A percentile compares a stretch with the other conserved stretches of the same genome.
phyloP scores from a whole-genome alignment of 2,329 filamentous ascomycete species.

The Pyrenophora seminiperda region DNA sequence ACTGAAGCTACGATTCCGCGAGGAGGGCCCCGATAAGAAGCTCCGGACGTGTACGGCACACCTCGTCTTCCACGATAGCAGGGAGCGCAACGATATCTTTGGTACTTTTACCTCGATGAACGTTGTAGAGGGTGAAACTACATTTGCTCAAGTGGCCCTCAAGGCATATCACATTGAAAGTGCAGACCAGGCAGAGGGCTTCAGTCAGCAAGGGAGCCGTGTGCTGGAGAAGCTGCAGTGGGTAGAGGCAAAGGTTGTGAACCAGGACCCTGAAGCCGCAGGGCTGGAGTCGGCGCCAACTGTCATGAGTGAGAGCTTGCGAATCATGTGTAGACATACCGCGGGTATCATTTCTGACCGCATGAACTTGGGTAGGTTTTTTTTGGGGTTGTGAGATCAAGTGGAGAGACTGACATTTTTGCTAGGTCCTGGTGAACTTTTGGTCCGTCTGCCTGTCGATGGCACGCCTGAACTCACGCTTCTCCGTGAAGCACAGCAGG shows the following conservation, averaged over 20 bases:
- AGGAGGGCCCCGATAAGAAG: conserved; percentile 56
- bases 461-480: conserved; percentile 45
- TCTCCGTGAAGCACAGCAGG: conserved; percentile 71
- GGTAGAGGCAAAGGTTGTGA: conserved; percentile 73
- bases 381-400: not conserved
- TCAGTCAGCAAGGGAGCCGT: conserved; percentile 47
- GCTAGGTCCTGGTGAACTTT: conserved; percentile 52
- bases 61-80: conserved; percentile 75
- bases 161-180: conserved; percentile 68
- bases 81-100: conserved; percentile 73
- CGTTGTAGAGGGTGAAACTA: conserved; percentile 69
- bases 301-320: conserved; percentile 75
- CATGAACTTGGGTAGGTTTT: conserved; percentile 68
- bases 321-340: conserved; percentile 75
- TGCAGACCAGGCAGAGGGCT: conserved; percentile 56
- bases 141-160: conserved; percentile 72
- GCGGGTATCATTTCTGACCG: conserved; percentile 81
- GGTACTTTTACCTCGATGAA: conserved; percentile 74
- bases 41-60: conserved; percentile 66
- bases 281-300: conserved; percentile 67
- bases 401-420: not conserved
- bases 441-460: conserved; percentile 52
- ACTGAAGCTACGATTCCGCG: conserved; percentile 72
- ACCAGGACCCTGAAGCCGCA: conserved; percentile 63
- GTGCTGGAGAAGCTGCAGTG: conserved; percentile 59